A percentile compares a stretch with the other conserved stretches of the same genome.
These are phyloP conservation scores for Plasmodium billcollinsi DNA, from an alignment of 169 alveolate species.

Conservation along the genomic window DNA sequence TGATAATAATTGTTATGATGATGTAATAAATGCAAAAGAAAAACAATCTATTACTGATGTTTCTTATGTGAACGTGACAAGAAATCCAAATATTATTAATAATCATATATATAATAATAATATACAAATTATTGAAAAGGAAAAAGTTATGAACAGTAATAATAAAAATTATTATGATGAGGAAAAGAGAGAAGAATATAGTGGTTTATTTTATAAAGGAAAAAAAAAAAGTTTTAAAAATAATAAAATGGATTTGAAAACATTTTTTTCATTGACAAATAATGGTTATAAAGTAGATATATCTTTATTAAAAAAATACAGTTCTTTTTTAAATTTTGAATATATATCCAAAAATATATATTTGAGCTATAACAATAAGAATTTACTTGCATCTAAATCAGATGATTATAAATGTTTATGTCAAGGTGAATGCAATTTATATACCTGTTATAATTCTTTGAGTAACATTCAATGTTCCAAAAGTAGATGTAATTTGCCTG, in stretches of 20 bases:
- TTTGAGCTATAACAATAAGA: conserved; percentile 26
- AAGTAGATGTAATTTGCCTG: conserved; percentile 76
- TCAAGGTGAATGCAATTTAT: conserved; percentile 68
- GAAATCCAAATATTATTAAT: no score
- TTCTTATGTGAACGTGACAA: no score
- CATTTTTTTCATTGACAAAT: conserved; percentile 10
- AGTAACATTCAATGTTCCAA: conserved; percentile 78
- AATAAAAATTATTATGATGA: no score
- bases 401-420: conserved; percentile 75
- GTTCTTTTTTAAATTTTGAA: conserved; percentile 22
- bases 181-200: neutral
- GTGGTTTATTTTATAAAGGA: conserved; percentile 7
- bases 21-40: no score
- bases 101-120: no score
- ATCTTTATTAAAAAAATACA: conserved; percentile 26
- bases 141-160: no score
- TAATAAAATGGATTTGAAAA: conserved; percentile 15
- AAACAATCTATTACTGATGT: no score
- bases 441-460: conserved; percentile 77
- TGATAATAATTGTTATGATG: no score
- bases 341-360: conserved; percentile 30
- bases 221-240: conserved; percentile 21
- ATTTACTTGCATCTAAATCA: conserved; percentile 32
- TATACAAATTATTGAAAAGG: no score
- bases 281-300: conserved; percentile 47